Conservation (phyloP, 2,329 filamentous ascomycete species). For the Chaetomium olivaceum region DNA sequence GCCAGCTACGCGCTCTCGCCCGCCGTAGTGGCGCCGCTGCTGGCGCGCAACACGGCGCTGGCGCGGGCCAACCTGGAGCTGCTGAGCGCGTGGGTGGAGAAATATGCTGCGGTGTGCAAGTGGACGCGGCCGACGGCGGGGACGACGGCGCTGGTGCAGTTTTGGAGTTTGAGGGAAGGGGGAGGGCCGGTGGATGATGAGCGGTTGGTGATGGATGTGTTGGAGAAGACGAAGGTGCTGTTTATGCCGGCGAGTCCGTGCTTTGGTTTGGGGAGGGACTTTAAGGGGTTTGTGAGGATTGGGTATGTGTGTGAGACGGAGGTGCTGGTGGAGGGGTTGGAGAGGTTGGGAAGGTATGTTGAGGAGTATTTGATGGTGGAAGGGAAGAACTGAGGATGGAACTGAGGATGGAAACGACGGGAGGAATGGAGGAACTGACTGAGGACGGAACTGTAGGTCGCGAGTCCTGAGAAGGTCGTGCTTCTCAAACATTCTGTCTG, state of each 20-base stretch:
- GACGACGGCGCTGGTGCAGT: constrained; percentile 76
- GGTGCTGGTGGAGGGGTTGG: constrained; percentile 66
- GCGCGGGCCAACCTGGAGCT: constrained; percentile 67
- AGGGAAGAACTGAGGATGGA: not conserved
- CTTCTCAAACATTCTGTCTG: too few relatives aligned
- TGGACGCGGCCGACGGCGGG: constrained; percentile 77
- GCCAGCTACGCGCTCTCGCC: constrained; percentile 70
- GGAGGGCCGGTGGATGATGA: constrained; percentile 66
- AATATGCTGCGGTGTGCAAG: constrained; percentile 61
- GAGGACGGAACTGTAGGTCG: not conserved
- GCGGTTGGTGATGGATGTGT: constrained; percentile 68
- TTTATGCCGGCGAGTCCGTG: constrained; percentile 71
- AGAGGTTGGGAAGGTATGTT: constrained; percentile 48
- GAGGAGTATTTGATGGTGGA: constrained; percentile 34
- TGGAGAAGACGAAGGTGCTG: constrained; percentile 70
- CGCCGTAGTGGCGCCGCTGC: constrained; percentile 41
- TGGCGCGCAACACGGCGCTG: constrained; percentile 61
- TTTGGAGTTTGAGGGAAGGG: constrained; percentile 52
- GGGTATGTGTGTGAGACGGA: constrained; percentile 74
- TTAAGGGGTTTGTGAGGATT: constrained; percentile 73
- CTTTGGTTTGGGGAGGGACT: constrained; percentile 68
- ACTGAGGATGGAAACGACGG: not conserved
- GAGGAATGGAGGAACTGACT: too few relatives aligned
- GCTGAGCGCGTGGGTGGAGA: constrained; percentile 66
- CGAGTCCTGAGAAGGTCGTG: too few relatives aligned